phyloP scores from a whole-genome alignment of 805 yeast genomes.

The Lipomyces yamanashiensis region DNA sequence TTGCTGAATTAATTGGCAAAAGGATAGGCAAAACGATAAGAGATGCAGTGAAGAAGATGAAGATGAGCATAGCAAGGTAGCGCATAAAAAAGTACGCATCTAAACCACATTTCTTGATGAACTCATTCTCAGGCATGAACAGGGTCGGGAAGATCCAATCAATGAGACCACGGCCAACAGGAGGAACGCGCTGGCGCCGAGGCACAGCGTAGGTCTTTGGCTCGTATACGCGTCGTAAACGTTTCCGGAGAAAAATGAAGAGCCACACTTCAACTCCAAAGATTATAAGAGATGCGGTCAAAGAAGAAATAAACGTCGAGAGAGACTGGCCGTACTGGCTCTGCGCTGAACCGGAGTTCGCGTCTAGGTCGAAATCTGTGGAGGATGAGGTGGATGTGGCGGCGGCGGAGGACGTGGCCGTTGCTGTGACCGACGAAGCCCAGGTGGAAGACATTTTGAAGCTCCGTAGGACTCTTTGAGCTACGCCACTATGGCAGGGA shows the following conservation, averaged over 20 bases:
- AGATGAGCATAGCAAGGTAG: conserved; percentile 64
- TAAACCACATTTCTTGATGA: conserved; percentile 83
- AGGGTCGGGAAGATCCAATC: conserved; percentile 73
- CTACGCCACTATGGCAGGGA: not conserved
- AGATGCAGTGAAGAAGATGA: conserved; percentile 60
- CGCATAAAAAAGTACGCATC: conserved; percentile 92
- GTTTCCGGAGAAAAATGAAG: conserved; percentile 70
- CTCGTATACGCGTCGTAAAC: conserved; percentile 75
- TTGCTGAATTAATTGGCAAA: conserved; percentile 65
- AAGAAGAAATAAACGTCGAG: conserved; percentile 72
- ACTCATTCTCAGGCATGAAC: conserved; percentile 70
- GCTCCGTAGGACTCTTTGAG: not conserved
- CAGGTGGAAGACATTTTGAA: conserved; percentile 7
- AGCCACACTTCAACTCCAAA: conserved; percentile 64
- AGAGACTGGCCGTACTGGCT: conserved; percentile 53
- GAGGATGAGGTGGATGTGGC: conserved; percentile 12
- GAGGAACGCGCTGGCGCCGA: conserved; percentile 62
- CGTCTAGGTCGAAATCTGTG: conserved; percentile 17
- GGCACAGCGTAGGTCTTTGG: conserved; percentile 76
- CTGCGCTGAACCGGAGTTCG: conserved; percentile 31
- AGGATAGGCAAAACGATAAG: conserved; percentile 65
- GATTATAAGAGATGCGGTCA: conserved; percentile 68
- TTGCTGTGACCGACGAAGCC: conserved; percentile 5
- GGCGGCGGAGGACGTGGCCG: conserved; percentile 15
- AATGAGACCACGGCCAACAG: conserved; percentile 70